Conservation (phyloP, 305 asterid genomes). For the Fraxinus angustifolia region DNA sequence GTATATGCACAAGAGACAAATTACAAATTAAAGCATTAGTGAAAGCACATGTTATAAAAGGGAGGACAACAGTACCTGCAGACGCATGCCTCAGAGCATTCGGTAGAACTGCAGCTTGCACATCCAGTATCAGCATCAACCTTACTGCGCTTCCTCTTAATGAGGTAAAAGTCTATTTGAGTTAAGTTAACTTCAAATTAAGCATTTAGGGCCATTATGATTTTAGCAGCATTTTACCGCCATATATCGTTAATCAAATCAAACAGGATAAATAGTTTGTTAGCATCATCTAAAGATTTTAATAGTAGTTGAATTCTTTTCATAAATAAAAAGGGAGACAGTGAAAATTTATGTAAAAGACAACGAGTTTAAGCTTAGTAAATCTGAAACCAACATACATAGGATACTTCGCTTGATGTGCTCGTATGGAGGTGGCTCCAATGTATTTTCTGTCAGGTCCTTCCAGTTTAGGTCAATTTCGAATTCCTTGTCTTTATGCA, state of each 20-base stretch:
- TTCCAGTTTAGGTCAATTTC: constrained; percentile 72
- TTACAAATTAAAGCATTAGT: not conserved
- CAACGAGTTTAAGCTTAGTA: constrained; percentile 16
- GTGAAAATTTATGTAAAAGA: constrained; percentile 9
- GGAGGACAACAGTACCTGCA: constrained; percentile 62
- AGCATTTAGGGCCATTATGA: not conserved
- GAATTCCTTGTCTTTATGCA: constrained; percentile 66
- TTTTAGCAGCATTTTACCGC: not conserved
- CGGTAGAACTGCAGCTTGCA: constrained; percentile 60
- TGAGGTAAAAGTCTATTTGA: constrained; percentile 62
- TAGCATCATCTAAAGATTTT: constrained; percentile 11
- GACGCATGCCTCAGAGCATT: constrained; percentile 70
- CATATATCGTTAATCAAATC: constrained; percentile 14
- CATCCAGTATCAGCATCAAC: constrained; percentile 73
- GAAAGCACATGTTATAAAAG: not conserved
- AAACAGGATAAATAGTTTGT: constrained; percentile 9
- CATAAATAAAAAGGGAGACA: not conserved
- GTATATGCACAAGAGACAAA: not conserved
- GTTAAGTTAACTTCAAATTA: constrained; percentile 41
- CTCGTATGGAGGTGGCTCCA: constrained; percentile 63
- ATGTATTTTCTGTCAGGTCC: constrained; percentile 42
- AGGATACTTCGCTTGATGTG: constrained; percentile 92
- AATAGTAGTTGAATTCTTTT: constrained; percentile 11
- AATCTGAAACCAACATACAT: constrained; percentile 24
- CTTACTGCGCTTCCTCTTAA: constrained; percentile 67